Evolutionary conservation across 352 stramenopile genomes (phyloP).

Genomic region (Pythium aphanidermatum): DNA sequence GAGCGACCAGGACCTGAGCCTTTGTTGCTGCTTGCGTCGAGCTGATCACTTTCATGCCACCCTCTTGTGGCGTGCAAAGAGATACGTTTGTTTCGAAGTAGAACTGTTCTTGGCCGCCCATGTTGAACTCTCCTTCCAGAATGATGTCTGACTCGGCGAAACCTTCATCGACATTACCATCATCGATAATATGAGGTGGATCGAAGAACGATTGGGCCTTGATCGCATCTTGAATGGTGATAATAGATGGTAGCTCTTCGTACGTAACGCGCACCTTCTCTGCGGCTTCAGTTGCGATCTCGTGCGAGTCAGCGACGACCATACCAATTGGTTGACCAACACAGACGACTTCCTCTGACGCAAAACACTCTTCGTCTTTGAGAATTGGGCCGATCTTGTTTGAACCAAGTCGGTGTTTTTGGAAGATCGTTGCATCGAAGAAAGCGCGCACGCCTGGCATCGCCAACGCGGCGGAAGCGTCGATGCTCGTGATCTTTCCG

Average conservation of each 20-base stretch:
- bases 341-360: conserved; percentile 54
- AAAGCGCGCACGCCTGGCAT: conserved; percentile 88
- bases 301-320: conserved; percentile 76
- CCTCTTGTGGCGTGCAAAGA: conserved; percentile 75
- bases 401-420: conserved; percentile 47
- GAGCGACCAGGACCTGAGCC: conserved; percentile 87
- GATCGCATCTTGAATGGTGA: conserved; percentile 96
- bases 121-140: conserved; percentile 84
- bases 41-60: conserved; percentile 89
- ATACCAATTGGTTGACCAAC: conserved; percentile 81
- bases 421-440: conserved; percentile 72
- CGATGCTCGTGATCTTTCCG: conserved; percentile 79
- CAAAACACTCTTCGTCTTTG: conserved; percentile 88
- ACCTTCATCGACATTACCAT: conserved; percentile 75
- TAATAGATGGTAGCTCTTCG: conserved; percentile 81
- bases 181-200: conserved; percentile 72
- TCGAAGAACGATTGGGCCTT: conserved; percentile 87
- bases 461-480: conserved; percentile 69
- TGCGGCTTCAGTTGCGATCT: conserved; percentile 64
- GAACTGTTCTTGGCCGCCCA: conserved; percentile 94
- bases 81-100: conserved; percentile 93
- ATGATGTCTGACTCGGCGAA: conserved; percentile 63
- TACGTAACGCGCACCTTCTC: conserved; percentile 88
- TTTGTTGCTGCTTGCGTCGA: conserved; percentile 94
- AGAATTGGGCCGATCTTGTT: conserved; percentile 81